A percentile compares a stretch with the other conserved stretches of the same genome.
phyloP scores from a whole-genome alignment of 1,284 basidiomycete genomes.

The Puccinia horiana region DNA sequence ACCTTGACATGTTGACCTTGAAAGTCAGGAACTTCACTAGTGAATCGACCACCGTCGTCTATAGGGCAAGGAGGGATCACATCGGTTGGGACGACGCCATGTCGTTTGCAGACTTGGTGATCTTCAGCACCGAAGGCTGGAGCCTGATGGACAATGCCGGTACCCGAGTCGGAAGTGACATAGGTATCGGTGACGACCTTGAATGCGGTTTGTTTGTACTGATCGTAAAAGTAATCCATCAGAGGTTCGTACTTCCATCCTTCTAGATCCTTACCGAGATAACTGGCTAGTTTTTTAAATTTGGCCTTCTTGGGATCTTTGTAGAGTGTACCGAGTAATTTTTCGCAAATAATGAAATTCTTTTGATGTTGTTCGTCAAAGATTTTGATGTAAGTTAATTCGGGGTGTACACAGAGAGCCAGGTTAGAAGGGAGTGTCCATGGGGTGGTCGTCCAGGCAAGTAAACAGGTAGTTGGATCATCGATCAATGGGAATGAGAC shows the following conservation, averaged over 20 bases:
- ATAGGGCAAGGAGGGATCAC: conserved; percentile 95
- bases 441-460: conserved; percentile 99
- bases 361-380: conserved; percentile 83
- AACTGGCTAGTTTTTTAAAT: conserved; percentile 84
- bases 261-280: conserved; percentile 87
- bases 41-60: conserved; percentile 85
- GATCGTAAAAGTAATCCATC: conserved; percentile 92
- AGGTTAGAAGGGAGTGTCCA: conserved; percentile 98
- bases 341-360: conserved; percentile 91
- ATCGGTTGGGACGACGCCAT: conserved; percentile 78
- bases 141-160: conserved; percentile 98
- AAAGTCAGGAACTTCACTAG: conserved; percentile 85
- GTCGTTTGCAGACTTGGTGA: conserved; percentile 83
- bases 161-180: conserved; percentile 90
- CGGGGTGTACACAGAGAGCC: conserved; percentile 91
- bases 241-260: conserved; percentile 95
- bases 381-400: conserved; percentile 95
- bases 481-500: conserved; percentile 90
- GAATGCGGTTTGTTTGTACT: conserved; percentile 92
- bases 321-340: conserved; percentile 83
- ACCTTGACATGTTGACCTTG: conserved; percentile 89
- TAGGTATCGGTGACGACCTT: conserved; percentile 86
- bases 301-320: conserved; percentile 98
- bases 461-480: conserved; percentile 82
- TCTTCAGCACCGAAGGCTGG: conserved; percentile 99